A percentile compares a stretch with the other conserved stretches of the same genome.
Evolutionary conservation across 768 basidiomycete species (phyloP).

Genomic region (Serendipita indica): DNA sequence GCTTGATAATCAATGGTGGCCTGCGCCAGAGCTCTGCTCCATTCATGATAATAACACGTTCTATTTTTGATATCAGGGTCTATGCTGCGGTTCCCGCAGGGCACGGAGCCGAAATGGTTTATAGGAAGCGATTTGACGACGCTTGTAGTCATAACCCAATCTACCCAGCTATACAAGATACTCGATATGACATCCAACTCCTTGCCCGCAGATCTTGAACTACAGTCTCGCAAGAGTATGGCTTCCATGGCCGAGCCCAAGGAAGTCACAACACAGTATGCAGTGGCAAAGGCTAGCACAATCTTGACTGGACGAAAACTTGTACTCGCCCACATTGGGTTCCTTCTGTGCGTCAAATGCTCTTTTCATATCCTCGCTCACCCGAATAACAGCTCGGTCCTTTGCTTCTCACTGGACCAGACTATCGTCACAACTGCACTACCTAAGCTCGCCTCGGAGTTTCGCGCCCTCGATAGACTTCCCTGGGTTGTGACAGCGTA

Average conservation of each 20-base stretch:
- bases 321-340: slow-evolving; percentile 14
- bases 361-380: neutral
- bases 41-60: too few relatives aligned
- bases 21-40: too few relatives aligned
- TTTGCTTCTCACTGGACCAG: slow-evolving; percentile 25
- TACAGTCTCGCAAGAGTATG: neutral
- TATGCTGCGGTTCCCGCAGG: too few relatives aligned
- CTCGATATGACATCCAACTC: too few relatives aligned
- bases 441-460: slow-evolving; percentile 21
- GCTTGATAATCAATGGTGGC: too few relatives aligned
- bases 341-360: slow-evolving; percentile 9
- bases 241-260: neutral
- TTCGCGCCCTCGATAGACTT: slow-evolving; percentile 20
- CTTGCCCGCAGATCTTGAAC: too few relatives aligned
- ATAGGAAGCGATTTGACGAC: too few relatives aligned
- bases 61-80: too few relatives aligned
- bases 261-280: neutral
- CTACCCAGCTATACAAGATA: too few relatives aligned
- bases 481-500: slow-evolving; percentile 18
- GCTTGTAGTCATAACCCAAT: too few relatives aligned
- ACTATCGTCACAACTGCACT: slow-evolving; percentile 26
- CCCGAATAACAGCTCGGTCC: slow-evolving; percentile 15
- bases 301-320: slow-evolving; percentile 14
- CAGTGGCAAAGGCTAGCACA: neutral
- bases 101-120: too few relatives aligned